Evolutionary conservation across 2,329 filamentous ascomycete species (phyloP).

Genomic region (Penicillium brasilianum): DNA sequence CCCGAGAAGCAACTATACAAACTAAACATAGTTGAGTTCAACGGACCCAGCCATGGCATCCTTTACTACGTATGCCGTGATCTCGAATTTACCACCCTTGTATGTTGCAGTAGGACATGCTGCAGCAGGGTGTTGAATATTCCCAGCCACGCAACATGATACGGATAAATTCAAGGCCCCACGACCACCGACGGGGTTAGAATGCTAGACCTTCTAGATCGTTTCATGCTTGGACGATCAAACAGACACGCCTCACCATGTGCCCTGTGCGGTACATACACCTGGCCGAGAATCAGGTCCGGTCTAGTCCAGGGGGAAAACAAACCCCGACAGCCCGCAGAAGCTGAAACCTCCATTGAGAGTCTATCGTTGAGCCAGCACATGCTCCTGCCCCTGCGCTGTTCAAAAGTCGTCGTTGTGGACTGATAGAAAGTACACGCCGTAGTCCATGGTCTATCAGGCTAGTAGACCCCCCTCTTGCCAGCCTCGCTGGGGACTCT

Average conservation of each 20-base stretch:
- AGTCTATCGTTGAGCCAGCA: constrained; percentile 18
- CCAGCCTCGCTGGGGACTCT: not conserved
- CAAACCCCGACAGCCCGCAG: constrained; percentile 9
- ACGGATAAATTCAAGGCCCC: constrained; percentile 13
- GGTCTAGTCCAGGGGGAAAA: constrained; percentile 10
- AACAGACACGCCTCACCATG: constrained; percentile 27
- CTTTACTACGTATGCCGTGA: constrained; percentile 5
- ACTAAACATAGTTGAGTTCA: not conserved
- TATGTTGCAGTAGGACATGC: constrained; percentile 4
- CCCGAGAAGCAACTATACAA: not conserved
- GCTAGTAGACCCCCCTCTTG: not conserved
- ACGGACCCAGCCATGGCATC: not conserved
- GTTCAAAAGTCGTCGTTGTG: not conserved
- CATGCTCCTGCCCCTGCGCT: not conserved
- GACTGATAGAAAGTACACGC: not conserved
- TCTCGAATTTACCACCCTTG: constrained; percentile 13
- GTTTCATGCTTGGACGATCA: constrained; percentile 43
- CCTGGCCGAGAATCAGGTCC: constrained; percentile 1
- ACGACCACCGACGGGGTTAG: constrained; percentile 19
- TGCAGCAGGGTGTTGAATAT: too few relatives aligned
- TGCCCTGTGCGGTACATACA: constrained; percentile 23
- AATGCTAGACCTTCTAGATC: constrained; percentile 33
- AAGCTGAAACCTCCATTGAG: constrained; percentile 21
- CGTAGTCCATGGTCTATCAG: not conserved
- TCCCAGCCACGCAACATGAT: constrained; percentile 10